A percentile compares a stretch with the other conserved stretches of the same genome.
These are phyloP conservation scores for Diatrype stigma DNA, from an alignment of 2,329 filamentous ascomycete genomes.

Conservation along the genomic window DNA sequence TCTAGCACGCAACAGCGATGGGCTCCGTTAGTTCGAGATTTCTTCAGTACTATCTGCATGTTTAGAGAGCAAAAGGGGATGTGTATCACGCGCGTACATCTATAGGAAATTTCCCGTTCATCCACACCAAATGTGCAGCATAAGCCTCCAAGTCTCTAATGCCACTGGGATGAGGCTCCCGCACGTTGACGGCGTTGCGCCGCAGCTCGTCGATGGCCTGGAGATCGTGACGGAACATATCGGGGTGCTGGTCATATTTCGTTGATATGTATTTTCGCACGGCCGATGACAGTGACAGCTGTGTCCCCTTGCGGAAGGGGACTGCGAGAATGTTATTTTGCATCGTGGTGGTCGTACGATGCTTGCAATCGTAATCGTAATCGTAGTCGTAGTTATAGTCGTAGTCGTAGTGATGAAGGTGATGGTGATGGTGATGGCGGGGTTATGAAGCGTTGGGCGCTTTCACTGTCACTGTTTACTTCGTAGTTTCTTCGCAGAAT, in stretches of 20 bases:
- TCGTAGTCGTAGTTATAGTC: neutral
- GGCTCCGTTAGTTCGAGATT: slow-evolving; percentile 8
- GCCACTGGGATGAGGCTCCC: slow-evolving; percentile 83
- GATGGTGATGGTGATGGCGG: too few relatives aligned
- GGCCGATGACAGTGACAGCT: slow-evolving; percentile 72
- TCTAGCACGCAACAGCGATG: slow-evolving; percentile 47
- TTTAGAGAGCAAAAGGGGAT: slow-evolving; percentile 3
- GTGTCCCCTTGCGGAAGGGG: slow-evolving; percentile 82
- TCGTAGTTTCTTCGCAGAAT: too few relatives aligned
- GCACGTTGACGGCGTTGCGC: slow-evolving; percentile 79
- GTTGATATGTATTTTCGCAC: slow-evolving; percentile 94
- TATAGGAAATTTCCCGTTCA: slow-evolving; percentile 92
- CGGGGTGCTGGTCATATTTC: slow-evolving; percentile 98
- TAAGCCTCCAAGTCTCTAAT: slow-evolving; percentile 87
- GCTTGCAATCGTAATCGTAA: slow-evolving; percentile 10
- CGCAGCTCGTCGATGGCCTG: slow-evolving; percentile 80
- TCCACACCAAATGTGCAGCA: slow-evolving; percentile 88
- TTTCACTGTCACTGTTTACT: too few relatives aligned
- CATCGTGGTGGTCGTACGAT: slow-evolving; percentile 14
- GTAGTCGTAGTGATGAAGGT: too few relatives aligned
- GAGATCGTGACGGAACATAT: slow-evolving; percentile 88
- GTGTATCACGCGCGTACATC: slow-evolving; percentile 55
- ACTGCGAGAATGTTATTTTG: slow-evolving; percentile 64
- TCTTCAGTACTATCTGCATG: slow-evolving; percentile 8
- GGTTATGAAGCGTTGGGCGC: too few relatives aligned